A percentile compares a stretch with the other conserved stretches of the same genome.
phyloP scores from a whole-genome alignment of 2,329 filamentous ascomycete genomes.

The Pyrenochaeta sp. region DNA sequence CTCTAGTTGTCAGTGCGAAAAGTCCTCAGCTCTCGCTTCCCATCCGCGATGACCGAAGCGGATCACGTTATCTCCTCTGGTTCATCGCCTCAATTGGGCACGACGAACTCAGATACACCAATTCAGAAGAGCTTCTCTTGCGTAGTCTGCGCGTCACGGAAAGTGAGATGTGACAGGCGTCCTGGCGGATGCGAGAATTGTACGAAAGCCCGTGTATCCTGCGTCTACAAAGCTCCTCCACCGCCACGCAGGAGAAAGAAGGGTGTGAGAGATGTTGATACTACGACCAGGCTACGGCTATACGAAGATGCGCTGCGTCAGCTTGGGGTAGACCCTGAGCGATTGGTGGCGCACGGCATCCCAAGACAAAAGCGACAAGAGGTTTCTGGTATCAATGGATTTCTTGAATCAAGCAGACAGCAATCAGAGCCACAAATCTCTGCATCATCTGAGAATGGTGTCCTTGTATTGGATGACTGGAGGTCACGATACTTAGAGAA shows the following conservation, averaged over 20 bases:
- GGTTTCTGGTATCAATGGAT: slow-evolving; percentile 8
- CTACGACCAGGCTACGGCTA: slow-evolving; percentile 30
- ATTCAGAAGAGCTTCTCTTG: slow-evolving; percentile 43
- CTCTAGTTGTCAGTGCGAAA: background rate
- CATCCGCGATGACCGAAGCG: background rate
- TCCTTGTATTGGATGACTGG: slow-evolving; percentile 36
- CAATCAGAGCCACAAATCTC: background rate
- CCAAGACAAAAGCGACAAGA: background rate
- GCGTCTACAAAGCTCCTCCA: slow-evolving; percentile 44
- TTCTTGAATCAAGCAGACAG: background rate
- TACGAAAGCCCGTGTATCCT: slow-evolving; percentile 38
- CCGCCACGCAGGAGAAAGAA: slow-evolving; percentile 41
- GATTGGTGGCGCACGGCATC: slow-evolving; percentile 24
- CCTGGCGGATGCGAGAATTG: slow-evolving; percentile 42
- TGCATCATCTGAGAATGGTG: slow-evolving; percentile 13
- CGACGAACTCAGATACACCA: slow-evolving; percentile 6
- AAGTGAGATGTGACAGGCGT: slow-evolving; percentile 44
- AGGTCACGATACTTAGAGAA: slow-evolving; percentile 45
- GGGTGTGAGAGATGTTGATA: slow-evolving; percentile 34
- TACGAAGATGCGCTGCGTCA: slow-evolving; percentile 42
- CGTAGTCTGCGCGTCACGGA: slow-evolving; percentile 44
- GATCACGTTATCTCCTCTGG: background rate
- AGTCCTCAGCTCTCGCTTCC: too few species aligned
- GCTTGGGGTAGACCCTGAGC: slow-evolving; percentile 38
- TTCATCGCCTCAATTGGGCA: background rate